A percentile compares a stretch with the other conserved stretches of the same genome.
These are phyloP conservation scores for Asclepias syriaca DNA, from an alignment of 257 asterid species.

Conservation along the genomic window DNA sequence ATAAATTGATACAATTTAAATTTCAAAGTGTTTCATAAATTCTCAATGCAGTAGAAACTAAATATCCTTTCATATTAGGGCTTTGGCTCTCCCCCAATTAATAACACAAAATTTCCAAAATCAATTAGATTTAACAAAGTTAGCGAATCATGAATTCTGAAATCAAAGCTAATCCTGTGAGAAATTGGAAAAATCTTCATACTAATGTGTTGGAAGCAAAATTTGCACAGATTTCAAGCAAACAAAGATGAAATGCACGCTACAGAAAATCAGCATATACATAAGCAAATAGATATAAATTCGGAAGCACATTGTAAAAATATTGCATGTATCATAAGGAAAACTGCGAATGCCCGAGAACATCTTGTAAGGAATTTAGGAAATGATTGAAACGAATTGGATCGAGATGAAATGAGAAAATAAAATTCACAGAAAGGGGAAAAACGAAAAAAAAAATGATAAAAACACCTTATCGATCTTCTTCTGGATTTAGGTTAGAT, in stretches of 20 bases:
- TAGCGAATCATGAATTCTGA: neutral
- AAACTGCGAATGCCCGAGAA: neutral
- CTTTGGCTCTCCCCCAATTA: neutral
- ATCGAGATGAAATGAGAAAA: conserved; percentile 1
- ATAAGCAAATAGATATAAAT: neutral
- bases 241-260: neutral
- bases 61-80: neutral
- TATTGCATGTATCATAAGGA: neutral
- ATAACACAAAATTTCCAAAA: neutral
- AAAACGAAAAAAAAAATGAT: neutral
- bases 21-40: neutral
- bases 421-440: neutral
- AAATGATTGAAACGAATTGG: neutral
- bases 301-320: neutral
- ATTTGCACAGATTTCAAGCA: neutral
- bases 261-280: neutral
- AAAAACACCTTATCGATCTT: neutral
- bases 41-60: neutral
- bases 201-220: neutral
- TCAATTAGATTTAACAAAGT: neutral
- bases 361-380: neutral
- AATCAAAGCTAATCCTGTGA: neutral
- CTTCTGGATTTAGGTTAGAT: too few species aligned
- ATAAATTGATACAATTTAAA: too few species aligned
- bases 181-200: neutral